Conservation (phyloP, 192 early-diverging fungal species). For the Chytriomyces sp. region DNA sequence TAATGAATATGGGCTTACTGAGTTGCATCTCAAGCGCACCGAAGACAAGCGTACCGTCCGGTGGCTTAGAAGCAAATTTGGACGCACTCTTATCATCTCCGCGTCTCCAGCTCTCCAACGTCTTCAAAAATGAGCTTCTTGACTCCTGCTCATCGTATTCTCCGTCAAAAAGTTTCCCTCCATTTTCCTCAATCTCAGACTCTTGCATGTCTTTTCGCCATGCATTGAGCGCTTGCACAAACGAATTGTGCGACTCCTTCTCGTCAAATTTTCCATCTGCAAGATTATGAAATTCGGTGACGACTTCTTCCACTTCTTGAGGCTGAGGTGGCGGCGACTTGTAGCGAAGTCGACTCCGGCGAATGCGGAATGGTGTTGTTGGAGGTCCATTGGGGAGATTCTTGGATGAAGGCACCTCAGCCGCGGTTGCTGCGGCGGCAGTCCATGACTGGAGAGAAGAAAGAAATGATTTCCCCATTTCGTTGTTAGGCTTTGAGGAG, state of each 20-base stretch:
- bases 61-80: neutral
- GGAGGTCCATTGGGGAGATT: neutral
- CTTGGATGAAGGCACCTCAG: conserved; percentile 1
- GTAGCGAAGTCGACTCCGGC: neutral
- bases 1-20: neutral
- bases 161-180: neutral
- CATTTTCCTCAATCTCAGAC: neutral
- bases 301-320: too few relatives aligned
- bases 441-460: neutral
- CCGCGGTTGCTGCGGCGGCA: neutral
- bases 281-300: too few relatives aligned
- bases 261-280: conserved; percentile 10
- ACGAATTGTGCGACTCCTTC: conserved; percentile 7
- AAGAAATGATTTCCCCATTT: neutral
- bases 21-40: neutral
- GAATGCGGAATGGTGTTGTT: conserved; percentile 7
- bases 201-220: neutral
- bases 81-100: neutral
- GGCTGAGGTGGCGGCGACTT: neutral
- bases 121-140: neutral
- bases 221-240: neutral
- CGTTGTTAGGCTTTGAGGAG: neutral
- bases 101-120: conserved; percentile 7
- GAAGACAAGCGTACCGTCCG: neutral
- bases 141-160: conserved; percentile 1